These are phyloP conservation scores for Coix lacrymajobi DNA, from an alignment of 176 grass and related monocot species.

Conservation along the genomic window DNA sequence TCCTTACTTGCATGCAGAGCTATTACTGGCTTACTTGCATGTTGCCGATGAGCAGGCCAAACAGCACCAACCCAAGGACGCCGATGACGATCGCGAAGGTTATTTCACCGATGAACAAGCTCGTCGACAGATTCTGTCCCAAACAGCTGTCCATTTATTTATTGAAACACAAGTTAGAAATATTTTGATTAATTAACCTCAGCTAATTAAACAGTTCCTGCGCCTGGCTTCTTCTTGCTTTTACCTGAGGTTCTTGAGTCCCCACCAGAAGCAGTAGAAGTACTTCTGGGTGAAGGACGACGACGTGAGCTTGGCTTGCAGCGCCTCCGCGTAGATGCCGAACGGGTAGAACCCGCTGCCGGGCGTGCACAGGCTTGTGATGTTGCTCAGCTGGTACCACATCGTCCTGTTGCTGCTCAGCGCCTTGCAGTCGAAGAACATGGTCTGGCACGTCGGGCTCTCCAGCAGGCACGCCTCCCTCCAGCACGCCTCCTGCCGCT, in stretches of 20 bases:
- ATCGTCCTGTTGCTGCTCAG: constrained; percentile 20
- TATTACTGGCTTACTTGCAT: constrained; percentile 65
- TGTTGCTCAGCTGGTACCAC: constrained; percentile 58
- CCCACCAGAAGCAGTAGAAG: constrained; percentile 99
- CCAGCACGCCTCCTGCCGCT: constrained; percentile 80
- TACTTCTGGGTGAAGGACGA: constrained; percentile 84
- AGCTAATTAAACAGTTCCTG: not conserved
- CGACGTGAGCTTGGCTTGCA: constrained; percentile 53
- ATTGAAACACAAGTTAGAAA: not conserved
- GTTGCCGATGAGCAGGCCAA: constrained; percentile 92
- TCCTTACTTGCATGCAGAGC: not conserved
- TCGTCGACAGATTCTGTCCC: constrained; percentile 85
- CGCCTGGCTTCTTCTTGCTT: too few species aligned
- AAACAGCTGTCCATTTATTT: constrained; percentile 46
- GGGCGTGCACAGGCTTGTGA: constrained; percentile 49
- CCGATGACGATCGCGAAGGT: constrained; percentile 76
- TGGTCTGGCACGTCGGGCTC: constrained; percentile 47
- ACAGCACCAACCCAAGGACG: constrained; percentile 78
- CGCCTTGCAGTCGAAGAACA: constrained; percentile 68
- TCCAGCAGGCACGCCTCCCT: constrained; percentile 55
- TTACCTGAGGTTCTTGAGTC: constrained; percentile 91
- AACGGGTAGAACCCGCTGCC: constrained; percentile 66
- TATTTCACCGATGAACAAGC: constrained; percentile 63
- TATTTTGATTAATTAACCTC: not conserved
- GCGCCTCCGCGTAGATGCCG: constrained; percentile 76